Conservation (phyloP, 495 filamentous ascomycete species). For the Amniculicola lignicola region DNA sequence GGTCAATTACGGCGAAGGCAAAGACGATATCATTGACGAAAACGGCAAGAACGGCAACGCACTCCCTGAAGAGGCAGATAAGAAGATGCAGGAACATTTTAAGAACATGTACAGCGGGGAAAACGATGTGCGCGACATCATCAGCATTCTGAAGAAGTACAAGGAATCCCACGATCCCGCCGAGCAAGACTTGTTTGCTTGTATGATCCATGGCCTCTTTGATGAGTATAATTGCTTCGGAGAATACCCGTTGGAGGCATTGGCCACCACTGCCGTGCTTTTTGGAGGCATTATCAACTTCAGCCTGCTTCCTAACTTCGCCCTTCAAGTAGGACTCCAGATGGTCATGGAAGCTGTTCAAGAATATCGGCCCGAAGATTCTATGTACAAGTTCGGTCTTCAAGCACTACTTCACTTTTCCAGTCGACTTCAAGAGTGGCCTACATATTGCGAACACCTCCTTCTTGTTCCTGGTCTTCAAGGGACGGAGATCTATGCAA, state of each 20-base stretch:
- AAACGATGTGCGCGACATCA: constrained; percentile 72
- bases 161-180: constrained; percentile 77
- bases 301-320: constrained; percentile 81
- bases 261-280: constrained; percentile 91
- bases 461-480: constrained; percentile 75
- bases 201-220: constrained; percentile 97
- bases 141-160: constrained; percentile 75
- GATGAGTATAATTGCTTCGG: constrained; percentile 95
- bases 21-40: constrained; percentile 81
- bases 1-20: constrained; percentile 92
- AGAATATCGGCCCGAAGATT: constrained; percentile 71
- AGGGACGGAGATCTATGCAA: constrained; percentile 76
- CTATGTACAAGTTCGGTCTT: constrained; percentile 98
- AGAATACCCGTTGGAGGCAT: constrained; percentile 87
- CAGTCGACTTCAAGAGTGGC: constrained; percentile 83
- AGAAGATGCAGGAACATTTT: constrained; percentile 93
- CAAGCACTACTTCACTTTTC: constrained; percentile 89
- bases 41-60: constrained; percentile 77
- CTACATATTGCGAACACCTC: constrained; percentile 78
- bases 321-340: constrained; percentile 82
- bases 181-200: constrained; percentile 92
- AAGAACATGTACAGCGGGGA: constrained; percentile 94
- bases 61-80: constrained; percentile 72
- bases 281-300: constrained; percentile 96
- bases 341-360: constrained; percentile 96